These are phyloP conservation scores for Lindgomyces ingoldianus DNA, from an alignment of 495 filamentous ascomycete species.

Conservation along the genomic window DNA sequence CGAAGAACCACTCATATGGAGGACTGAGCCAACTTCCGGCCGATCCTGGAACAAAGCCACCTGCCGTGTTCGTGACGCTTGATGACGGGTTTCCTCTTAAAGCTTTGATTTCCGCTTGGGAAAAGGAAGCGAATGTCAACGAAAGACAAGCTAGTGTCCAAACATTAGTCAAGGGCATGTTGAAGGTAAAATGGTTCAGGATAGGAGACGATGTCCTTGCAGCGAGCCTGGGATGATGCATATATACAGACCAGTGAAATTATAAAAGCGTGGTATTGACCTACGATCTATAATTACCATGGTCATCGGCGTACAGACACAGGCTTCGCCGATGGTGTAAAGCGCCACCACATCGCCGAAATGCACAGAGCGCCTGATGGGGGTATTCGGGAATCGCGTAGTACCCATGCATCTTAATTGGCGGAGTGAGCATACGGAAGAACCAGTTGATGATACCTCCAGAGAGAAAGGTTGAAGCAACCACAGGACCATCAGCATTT, in stretches of 20 bases:
- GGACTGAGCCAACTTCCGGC: slow-evolving; percentile 32
- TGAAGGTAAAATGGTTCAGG: too few relatives aligned
- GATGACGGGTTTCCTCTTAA: neutral
- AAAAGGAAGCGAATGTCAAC: too few relatives aligned
- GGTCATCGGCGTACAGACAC: neutral
- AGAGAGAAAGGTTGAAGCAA: neutral
- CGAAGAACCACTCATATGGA: slow-evolving; percentile 49
- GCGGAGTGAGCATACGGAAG: neutral
- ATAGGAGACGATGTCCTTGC: too few relatives aligned
- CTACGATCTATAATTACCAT: neutral
- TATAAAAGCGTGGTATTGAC: neutral
- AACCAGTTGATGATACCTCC: neutral
- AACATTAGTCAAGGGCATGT: too few relatives aligned
- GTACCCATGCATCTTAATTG: neutral
- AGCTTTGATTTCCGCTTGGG: neutral
- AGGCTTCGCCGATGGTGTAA: neutral
- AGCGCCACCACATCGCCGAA: neutral
- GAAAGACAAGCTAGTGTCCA: too few relatives aligned
- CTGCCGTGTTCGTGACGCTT: neutral
- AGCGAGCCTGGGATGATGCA: too few relatives aligned
- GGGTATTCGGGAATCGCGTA: neutral
- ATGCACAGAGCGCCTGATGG: neutral
- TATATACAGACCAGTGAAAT: too few relatives aligned
- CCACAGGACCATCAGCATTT: neutral
- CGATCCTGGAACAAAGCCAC: neutral